Conservation (phyloP, 805 yeast genomes). For the Saturnispora besseyi region DNA sequence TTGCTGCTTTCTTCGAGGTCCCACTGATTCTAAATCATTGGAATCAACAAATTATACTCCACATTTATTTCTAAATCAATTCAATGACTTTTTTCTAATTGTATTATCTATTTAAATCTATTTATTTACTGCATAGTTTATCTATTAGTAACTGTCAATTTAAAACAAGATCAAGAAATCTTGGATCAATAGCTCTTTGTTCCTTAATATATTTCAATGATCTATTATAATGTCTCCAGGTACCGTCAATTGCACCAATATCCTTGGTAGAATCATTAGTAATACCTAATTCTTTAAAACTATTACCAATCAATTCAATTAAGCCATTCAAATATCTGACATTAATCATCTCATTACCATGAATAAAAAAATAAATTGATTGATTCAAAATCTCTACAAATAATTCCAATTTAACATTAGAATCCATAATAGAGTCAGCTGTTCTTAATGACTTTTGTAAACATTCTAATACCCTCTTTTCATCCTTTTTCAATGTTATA, state of each 20-base stretch:
- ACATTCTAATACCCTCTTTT: constrained; percentile 81
- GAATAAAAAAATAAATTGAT: constrained; percentile 76
- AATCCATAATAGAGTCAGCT: constrained; percentile 91
- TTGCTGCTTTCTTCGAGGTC: too few species aligned
- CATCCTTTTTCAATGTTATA: constrained; percentile 30
- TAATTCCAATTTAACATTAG: constrained; percentile 60
- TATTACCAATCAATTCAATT: constrained; percentile 70
- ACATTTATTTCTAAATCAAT: too few species aligned
- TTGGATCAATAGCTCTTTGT: constrained; percentile 61
- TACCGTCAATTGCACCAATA: constrained; percentile 17
- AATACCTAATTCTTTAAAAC: constrained; percentile 32
- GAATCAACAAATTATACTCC: too few species aligned
- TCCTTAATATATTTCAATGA: constrained; percentile 61
- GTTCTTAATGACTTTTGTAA: constrained; percentile 79
- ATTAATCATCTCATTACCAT: constrained; percentile 64
- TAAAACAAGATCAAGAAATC: constrained; percentile 33
- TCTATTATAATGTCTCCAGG: constrained; percentile 54
- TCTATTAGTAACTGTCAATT: background rate
- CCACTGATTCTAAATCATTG: too few species aligned
- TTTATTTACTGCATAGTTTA: background rate
- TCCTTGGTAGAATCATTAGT: background rate
- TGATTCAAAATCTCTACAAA: constrained; percentile 86
- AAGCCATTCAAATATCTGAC: constrained; percentile 75
- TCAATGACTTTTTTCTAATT: too few species aligned
- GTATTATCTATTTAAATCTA: background rate